These are phyloP conservation scores for Phaffia australis DNA, from an alignment of 768 basidiomycete genomes.

Conservation along the genomic window DNA sequence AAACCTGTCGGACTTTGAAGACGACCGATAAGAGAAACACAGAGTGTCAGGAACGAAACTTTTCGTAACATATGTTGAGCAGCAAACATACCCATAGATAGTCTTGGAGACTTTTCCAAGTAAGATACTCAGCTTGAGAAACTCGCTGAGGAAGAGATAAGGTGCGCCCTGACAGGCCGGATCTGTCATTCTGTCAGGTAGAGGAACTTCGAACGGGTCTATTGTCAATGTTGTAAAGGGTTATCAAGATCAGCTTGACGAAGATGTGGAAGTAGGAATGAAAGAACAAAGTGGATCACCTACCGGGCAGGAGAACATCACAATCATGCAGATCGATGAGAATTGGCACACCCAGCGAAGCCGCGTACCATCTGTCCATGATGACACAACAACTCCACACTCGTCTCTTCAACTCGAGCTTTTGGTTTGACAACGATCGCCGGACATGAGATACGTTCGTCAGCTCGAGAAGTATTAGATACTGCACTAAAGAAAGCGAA, in stretches of 20 bases:
- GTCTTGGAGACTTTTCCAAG: slow-evolving; percentile 85
- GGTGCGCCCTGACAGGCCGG: slow-evolving; percentile 27
- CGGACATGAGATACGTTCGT: too few species aligned
- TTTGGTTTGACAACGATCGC: slow-evolving; percentile 24
- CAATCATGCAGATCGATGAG: slow-evolving; percentile 97
- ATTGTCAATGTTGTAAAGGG: background rate
- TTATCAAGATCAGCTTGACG: too few species aligned
- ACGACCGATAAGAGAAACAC: slow-evolving; percentile 14
- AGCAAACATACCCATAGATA: slow-evolving; percentile 62
- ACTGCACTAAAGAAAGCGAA: too few species aligned
- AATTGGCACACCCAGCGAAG: slow-evolving; percentile 83
- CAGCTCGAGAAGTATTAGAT: too few species aligned
- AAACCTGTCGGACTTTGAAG: slow-evolving; percentile 67
- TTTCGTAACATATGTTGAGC: background rate
- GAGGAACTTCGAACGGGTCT: slow-evolving; percentile 47
- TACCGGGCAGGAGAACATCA: slow-evolving; percentile 48
- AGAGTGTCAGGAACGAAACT: background rate
- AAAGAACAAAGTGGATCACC: background rate
- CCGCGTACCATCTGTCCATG: slow-evolving; percentile 74
- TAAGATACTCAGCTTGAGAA: slow-evolving; percentile 80
- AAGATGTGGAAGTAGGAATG: too few species aligned
- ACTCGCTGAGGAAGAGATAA: slow-evolving; percentile 65
- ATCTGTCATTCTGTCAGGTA: slow-evolving; percentile 5
- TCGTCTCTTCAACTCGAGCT: slow-evolving; percentile 70
- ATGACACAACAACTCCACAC: slow-evolving; percentile 94